These are phyloP conservation scores for Thelonectria rubi DNA, from an alignment of 2,329 filamentous ascomycete genomes.

Conservation along the genomic window DNA sequence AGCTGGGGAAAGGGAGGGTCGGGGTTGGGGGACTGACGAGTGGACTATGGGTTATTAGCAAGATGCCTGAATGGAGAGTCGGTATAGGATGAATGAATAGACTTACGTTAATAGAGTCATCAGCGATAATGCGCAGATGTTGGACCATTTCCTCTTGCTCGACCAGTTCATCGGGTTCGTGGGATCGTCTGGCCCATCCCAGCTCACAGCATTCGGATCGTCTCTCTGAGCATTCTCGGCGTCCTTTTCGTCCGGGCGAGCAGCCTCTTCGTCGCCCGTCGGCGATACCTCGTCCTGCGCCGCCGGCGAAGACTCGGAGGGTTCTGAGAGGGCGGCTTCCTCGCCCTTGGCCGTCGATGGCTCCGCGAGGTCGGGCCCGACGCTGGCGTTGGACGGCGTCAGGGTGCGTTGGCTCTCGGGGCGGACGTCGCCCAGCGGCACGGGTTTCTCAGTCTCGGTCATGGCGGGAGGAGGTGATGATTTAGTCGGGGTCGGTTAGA, in stretches of 20 bases:
- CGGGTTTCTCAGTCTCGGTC: constrained; percentile 15
- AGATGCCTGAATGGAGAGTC: not conserved
- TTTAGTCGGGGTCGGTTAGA: not conserved
- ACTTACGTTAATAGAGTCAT: constrained; percentile 43
- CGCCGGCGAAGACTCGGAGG: not conserved
- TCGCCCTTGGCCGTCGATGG: not conserved
- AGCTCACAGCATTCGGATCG: constrained; percentile 37
- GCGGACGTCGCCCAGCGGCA: constrained; percentile 17
- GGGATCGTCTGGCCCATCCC: constrained; percentile 53
- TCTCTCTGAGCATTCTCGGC: not conserved
- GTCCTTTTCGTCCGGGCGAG: not conserved
- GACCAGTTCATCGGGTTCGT: constrained; percentile 74
- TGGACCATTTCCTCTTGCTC: constrained; percentile 52
- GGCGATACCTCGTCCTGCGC: not conserved
- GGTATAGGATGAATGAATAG: not conserved
- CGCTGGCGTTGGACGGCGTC: constrained; percentile 20
- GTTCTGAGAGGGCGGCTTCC: constrained; percentile 5
- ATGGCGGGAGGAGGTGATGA: constrained; percentile 1
- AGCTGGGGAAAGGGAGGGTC: not conserved
- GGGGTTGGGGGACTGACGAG: constrained; percentile 26
- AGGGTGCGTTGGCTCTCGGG: constrained; percentile 35
- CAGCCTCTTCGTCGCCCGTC: constrained; percentile 27
- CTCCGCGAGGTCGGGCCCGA: not conserved
- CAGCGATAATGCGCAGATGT: constrained; percentile 46
- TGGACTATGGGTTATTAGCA: constrained; percentile 28